Conservation (phyloP, 768 basidiomycete genomes). For the Podaxis sp. region DNA sequence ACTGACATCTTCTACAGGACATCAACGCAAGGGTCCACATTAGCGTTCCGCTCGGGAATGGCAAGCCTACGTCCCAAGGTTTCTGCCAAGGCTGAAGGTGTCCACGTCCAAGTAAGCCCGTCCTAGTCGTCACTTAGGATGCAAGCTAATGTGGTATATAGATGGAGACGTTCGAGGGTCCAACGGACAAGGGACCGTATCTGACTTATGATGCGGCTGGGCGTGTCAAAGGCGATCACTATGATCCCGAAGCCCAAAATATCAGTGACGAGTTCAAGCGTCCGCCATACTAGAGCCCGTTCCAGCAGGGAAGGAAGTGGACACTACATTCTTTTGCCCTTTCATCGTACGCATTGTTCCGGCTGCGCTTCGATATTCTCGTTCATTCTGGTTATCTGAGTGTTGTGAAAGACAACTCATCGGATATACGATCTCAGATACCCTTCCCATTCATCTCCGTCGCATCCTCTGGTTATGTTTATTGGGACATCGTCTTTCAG, state of each 20-base stretch:
- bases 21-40: slow-evolving; percentile 47
- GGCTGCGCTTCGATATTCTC: neutral
- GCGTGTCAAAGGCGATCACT: slow-evolving; percentile 37
- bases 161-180: slow-evolving; percentile 65
- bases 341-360: neutral
- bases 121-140: neutral
- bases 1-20: slow-evolving; percentile 15
- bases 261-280: slow-evolving; percentile 63
- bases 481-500: slow-evolving; percentile 7
- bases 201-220: slow-evolving; percentile 57
- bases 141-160: slow-evolving; percentile 20
- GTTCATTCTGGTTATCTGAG: neutral
- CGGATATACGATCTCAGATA: slow-evolving; percentile 4
- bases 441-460: slow-evolving; percentile 5
- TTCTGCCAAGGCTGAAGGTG: slow-evolving; percentile 38
- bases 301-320: neutral
- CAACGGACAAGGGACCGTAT: slow-evolving; percentile 34
- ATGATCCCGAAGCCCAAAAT: slow-evolving; percentile 57
- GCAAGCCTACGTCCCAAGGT: slow-evolving; percentile 30
- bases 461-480: slow-evolving; percentile 9
- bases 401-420: neutral
- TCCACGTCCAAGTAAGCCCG: slow-evolving; percentile 54
- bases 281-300: slow-evolving; percentile 35
- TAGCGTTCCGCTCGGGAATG: slow-evolving; percentile 52
- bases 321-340: slow-evolving; percentile 2